phyloP scores from a whole-genome alignment of 106 monocot species.

The Phalaenopsis equestris region DNA sequence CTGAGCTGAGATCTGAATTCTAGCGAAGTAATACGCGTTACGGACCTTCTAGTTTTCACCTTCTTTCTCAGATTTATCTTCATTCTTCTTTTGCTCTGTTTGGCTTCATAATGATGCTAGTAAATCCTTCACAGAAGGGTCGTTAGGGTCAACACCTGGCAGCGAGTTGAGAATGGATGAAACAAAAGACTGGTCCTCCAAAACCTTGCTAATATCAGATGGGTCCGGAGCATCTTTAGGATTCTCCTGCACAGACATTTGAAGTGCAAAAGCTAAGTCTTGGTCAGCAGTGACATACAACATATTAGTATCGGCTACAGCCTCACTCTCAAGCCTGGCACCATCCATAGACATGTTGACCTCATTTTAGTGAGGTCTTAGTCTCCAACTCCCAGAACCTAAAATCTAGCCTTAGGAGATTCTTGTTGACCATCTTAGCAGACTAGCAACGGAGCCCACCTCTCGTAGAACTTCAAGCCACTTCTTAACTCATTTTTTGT shows the following conservation, averaged over 20 bases:
- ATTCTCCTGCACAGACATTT: slow-evolving; percentile 77
- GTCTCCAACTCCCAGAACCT: too few species aligned
- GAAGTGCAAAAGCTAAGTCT: slow-evolving; percentile 46
- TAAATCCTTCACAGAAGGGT: slow-evolving; percentile 65
- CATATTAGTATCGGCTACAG: slow-evolving; percentile 41
- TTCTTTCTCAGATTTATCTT: slow-evolving; percentile 41
- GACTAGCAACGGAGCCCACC: too few species aligned
- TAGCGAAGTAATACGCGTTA: too few species aligned
- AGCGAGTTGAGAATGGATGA: slow-evolving; percentile 86
- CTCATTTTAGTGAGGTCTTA: too few species aligned
- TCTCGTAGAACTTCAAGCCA: too few species aligned
- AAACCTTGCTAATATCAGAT: slow-evolving; percentile 71
- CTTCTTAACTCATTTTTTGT: too few species aligned
- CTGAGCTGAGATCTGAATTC: too few species aligned
- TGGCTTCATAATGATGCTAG: slow-evolving; percentile 71
- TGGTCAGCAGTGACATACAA: slow-evolving; percentile 40
- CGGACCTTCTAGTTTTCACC: slow-evolving; percentile 20
- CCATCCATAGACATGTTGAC: slow-evolving; percentile 89
- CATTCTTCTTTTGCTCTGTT: slow-evolving; percentile 48
- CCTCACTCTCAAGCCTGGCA: slow-evolving; percentile 20
- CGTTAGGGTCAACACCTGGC: slow-evolving; percentile 87
- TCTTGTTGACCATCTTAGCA: too few species aligned
- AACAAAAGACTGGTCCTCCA: slow-evolving; percentile 86
- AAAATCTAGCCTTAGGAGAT: too few species aligned
- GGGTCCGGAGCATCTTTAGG: slow-evolving; percentile 34